Conservation (phyloP, 2,329 filamentous ascomycete genomes). For the Furcasterigmium sp. region DNA sequence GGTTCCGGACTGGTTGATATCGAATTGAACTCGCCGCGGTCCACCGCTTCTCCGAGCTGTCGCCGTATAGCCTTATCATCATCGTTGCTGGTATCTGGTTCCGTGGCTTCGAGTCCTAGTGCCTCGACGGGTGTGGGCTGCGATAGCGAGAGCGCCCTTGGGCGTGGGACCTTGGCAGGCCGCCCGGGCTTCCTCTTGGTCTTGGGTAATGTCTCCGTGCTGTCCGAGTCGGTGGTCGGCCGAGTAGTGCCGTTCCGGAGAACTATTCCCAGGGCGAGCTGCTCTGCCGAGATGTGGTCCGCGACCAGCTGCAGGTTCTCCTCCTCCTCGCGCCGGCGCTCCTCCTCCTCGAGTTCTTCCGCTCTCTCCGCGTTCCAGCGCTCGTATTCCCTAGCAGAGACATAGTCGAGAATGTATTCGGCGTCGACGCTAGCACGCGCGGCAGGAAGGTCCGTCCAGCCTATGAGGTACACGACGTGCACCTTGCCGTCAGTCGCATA, state of each 20-base stretch:
- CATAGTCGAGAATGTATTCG: conserved; percentile 49
- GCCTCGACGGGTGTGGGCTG: conserved; percentile 7
- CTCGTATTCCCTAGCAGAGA: conserved; percentile 51
- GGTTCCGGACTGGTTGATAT: neutral
- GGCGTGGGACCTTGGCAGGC: conserved; percentile 15
- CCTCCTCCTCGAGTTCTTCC: conserved; percentile 23
- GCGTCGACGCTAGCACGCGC: conserved; percentile 41
- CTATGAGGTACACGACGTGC: conserved; percentile 48
- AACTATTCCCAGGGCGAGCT: neutral
- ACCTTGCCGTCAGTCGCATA: conserved; percentile 29
- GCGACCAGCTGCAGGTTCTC: neutral
- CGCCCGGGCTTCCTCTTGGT: conserved; percentile 12
- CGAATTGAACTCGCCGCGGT: neutral
- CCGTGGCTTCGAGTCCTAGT: conserved; percentile 10
- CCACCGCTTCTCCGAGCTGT: conserved; percentile 5
- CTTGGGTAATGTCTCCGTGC: conserved; percentile 1
- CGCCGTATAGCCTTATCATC: conserved; percentile 12
- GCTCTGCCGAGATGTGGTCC: conserved; percentile 1
- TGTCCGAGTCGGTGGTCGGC: neutral
- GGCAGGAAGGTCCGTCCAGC: conserved; percentile 47
- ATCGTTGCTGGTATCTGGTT: conserved; percentile 13
- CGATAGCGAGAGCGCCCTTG: neutral
- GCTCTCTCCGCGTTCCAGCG: conserved; percentile 47
- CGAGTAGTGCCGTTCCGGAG: conserved; percentile 2
- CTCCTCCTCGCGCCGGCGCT: conserved; percentile 8